Conservation (phyloP, 164 flowering plant genomes). For the Protea cynaroides region DNA sequence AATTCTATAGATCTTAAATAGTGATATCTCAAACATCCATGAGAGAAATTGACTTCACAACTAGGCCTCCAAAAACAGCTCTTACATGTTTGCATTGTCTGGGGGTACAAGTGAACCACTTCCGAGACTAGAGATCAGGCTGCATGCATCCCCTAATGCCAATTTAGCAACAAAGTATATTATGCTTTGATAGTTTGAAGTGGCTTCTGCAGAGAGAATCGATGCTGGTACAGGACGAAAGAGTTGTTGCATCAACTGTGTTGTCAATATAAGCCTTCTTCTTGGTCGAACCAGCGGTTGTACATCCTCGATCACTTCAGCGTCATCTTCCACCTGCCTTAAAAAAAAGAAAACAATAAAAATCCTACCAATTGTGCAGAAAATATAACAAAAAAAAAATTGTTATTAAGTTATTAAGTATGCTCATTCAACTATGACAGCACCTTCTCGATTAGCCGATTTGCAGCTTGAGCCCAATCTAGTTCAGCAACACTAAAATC, state of each 20-base stretch:
- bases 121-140: constrained; percentile 24
- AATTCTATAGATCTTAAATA: neutral
- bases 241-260: constrained; percentile 75
- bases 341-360: constrained; percentile 7
- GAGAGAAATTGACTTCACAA: neutral
- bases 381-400: neutral
- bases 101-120: constrained; percentile 20
- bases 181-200: constrained; percentile 36
- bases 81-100: constrained; percentile 41
- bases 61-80: constrained; percentile 2
- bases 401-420: neutral
- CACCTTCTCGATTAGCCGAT: constrained; percentile 64
- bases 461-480: constrained; percentile 64
- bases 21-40: neutral
- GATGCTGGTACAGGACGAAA: constrained; percentile 48
- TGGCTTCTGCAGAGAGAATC: constrained; percentile 47
- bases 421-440: constrained; percentile 3
- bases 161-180: constrained; percentile 46
- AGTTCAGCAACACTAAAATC: constrained; percentile 50
- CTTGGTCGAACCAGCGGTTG: constrained; percentile 33
- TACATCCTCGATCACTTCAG: constrained; percentile 37
- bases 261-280: constrained; percentile 63
- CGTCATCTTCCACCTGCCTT: constrained; percentile 52
- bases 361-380: neutral
- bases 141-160: constrained; percentile 76